Evolutionary conservation across 768 basidiomycete genomes (phyloP).

Genomic region (Gelatoporia subvermispora): DNA sequence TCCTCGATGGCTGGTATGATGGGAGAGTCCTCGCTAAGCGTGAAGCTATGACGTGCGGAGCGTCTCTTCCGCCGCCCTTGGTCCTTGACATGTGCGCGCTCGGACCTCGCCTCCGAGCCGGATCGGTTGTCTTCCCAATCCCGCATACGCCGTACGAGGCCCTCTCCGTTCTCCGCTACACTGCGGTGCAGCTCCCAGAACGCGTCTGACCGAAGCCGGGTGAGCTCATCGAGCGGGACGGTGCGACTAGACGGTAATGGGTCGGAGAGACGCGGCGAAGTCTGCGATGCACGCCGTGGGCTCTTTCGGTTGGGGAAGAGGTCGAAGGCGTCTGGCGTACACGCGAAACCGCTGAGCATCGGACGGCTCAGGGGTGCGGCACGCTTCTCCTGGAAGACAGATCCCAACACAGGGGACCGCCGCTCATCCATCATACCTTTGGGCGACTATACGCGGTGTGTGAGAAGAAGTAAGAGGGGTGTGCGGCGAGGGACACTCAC

Average conservation of each 20-base stretch:
- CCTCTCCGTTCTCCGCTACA: constrained; percentile 60
- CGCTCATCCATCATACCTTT: neutral
- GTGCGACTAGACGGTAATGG: neutral
- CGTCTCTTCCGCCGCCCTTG: neutral
- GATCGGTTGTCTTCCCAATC: constrained; percentile 58
- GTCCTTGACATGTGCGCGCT: neutral
- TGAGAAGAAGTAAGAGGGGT: neutral
- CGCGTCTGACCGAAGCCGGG: constrained; percentile 52
- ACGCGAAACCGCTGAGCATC: constrained; percentile 15
- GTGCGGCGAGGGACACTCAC: constrained; percentile 30
- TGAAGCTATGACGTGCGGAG: neutral
- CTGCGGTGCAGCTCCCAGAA: constrained; percentile 63
- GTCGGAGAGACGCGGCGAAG: neutral
- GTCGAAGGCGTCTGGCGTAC: constrained; percentile 29
- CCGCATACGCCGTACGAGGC: constrained; percentile 67
- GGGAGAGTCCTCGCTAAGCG: neutral
- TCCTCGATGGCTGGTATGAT: constrained; percentile 16
- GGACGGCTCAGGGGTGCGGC: constrained; percentile 8
- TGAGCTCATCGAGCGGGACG: constrained; percentile 27
- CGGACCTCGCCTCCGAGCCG: constrained; percentile 9
- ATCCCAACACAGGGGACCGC: constrained; percentile 2
- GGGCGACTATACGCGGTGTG: neutral
- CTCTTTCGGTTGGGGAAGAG: constrained; percentile 22
- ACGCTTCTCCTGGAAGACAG: constrained; percentile 15
- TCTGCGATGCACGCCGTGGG: constrained; percentile 2